phyloP scores from a whole-genome alignment of 2,329 filamentous ascomycete species.

The Aspergillus tubingensis region DNA sequence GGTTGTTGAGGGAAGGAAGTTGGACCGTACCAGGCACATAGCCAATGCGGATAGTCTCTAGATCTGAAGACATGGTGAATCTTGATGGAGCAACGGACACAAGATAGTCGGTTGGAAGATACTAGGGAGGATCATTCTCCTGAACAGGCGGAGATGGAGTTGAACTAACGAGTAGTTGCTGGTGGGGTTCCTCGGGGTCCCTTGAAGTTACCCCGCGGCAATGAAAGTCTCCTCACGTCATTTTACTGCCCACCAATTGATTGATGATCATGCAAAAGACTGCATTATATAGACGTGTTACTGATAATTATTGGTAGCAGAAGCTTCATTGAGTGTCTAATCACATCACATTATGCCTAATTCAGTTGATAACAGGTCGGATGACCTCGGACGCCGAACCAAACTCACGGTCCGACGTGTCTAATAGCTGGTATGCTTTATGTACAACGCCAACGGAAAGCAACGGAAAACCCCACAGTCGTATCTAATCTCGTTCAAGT shows the following conservation, averaged over 20 bases:
- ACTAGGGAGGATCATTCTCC: conserved; percentile 7
- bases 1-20: not conserved
- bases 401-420: not conserved
- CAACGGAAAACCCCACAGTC: not conserved
- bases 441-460: conserved; percentile 3
- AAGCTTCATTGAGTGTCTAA: not conserved
- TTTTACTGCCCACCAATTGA: not conserved
- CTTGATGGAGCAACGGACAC: not conserved
- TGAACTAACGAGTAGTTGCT: not conserved
- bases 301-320: not conserved
- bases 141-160: not conserved
- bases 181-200: not conserved
- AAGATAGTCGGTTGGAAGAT: not conserved
- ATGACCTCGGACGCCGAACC: not conserved
- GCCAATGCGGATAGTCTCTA: conserved; percentile 45
- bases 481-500: conserved; percentile 23
- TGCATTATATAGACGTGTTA: not conserved
- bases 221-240: not conserved
- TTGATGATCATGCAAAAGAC: no score
- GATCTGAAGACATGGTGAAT: conserved; percentile 31
- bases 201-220: not conserved
- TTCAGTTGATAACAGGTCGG: not conserved
- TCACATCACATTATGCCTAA: not conserved
- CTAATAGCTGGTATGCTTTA: not conserved
- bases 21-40: conserved; percentile 47